Conservation (phyloP, 2,329 filamentous ascomycete genomes). For the Fusarium tupiense region DNA sequence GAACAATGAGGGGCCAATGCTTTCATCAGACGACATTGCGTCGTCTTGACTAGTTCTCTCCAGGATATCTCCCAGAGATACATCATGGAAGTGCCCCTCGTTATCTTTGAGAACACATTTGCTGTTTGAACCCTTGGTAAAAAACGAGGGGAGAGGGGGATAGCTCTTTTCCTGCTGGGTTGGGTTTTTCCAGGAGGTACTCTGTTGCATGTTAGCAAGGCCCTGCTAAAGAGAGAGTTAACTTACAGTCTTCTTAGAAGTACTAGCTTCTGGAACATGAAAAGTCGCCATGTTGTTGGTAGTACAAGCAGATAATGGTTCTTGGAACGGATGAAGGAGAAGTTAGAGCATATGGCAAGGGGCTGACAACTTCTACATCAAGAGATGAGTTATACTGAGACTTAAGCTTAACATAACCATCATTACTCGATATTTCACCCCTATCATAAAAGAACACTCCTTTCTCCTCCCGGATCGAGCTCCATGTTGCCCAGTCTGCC, state of each 20-base stretch:
- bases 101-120: neutral
- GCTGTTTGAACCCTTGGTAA: neutral
- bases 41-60: conserved; percentile 9
- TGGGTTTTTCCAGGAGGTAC: neutral
- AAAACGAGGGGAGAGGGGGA: conserved; percentile 4
- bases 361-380: neutral
- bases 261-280: neutral
- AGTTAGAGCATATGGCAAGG: neutral
- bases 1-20: conserved; percentile 8
- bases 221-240: accelerated
- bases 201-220: conserved; percentile 1
- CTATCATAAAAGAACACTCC: neutral
- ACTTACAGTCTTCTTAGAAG: neutral
- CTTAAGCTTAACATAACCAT: neutral
- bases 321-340: neutral
- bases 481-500: neutral
- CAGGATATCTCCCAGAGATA: neutral
- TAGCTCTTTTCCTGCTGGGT: neutral
- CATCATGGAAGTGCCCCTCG: neutral
- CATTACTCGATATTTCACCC: neutral
- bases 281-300: conserved; percentile 1
- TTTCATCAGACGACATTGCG: conserved; percentile 8
- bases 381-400: neutral
- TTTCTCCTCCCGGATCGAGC: neutral
- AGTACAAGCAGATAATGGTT: neutral